Conservation (phyloP, 257 asterid species). For the Paraleonurus japonicus region DNA sequence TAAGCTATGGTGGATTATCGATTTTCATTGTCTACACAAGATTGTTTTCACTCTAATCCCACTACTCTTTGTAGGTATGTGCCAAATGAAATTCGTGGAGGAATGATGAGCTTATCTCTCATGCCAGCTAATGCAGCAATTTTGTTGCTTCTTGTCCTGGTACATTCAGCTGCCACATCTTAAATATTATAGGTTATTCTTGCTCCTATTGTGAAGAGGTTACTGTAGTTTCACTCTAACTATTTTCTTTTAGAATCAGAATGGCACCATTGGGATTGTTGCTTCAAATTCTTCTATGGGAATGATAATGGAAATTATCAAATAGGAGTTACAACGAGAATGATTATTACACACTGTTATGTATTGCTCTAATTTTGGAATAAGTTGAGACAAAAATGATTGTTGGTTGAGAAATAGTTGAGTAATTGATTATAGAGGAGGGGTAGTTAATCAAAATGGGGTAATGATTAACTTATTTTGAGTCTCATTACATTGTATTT, state of each 20-base stretch:
- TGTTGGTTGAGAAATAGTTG: too few species aligned
- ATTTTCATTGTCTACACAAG: not conserved
- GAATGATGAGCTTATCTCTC: conserved; percentile 75
- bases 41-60: conserved; percentile 5
- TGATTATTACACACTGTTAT: too few species aligned
- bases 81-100: conserved; percentile 95
- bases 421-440: too few species aligned
- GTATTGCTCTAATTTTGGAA: not conserved
- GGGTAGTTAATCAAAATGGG: not conserved
- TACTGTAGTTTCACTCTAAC: not conserved
- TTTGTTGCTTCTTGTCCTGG: conserved; percentile 64
- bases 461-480: not conserved
- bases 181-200: not conserved
- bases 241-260: not conserved
- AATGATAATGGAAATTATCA: too few species aligned
- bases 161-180: conserved; percentile 30
- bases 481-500: not conserved
- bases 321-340: too few species aligned
- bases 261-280: not conserved
- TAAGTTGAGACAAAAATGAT: too few species aligned
- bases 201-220: not conserved
- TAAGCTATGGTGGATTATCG: conserved; percentile 28
- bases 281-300: too few species aligned
- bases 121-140: conserved; percentile 68
- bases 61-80: conserved; percentile 57